Evolutionary conservation across 257 asterid species (phyloP).

Genomic region (Asclepias syriaca): DNA sequence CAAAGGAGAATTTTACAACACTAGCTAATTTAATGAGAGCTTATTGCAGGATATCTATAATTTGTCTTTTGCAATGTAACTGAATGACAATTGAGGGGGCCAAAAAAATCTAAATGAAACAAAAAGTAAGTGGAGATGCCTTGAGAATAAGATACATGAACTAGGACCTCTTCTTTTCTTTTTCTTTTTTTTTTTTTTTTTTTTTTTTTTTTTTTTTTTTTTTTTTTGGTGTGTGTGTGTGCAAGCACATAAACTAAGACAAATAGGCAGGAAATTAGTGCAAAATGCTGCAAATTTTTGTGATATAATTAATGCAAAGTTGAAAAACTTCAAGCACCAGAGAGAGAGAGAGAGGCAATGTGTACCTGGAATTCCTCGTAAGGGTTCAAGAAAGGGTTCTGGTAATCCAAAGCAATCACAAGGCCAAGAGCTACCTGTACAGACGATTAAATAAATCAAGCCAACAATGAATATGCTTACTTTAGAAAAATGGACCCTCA

Average conservation of each 20-base stretch:
- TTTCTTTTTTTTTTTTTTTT: too few relatives aligned
- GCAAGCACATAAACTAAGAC: too few relatives aligned
- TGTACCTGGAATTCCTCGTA: constrained; percentile 96
- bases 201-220: too few relatives aligned
- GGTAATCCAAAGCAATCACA: constrained; percentile 84
- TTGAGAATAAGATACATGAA: not conserved
- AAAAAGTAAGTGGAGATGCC: not conserved
- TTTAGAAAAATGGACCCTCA: too few relatives aligned
- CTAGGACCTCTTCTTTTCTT: not conserved
- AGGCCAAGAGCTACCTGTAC: constrained; percentile 79
- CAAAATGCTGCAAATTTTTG: not conserved
- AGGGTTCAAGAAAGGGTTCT: constrained; percentile 82
- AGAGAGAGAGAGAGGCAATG: constrained; percentile 17
- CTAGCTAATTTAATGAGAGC: not conserved
- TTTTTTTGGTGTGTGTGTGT: too few relatives aligned
- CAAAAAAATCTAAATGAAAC: not conserved
- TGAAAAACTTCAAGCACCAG: not conserved
- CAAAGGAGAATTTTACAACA: not conserved
- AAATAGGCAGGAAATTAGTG: not conserved
- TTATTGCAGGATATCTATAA: too few relatives aligned
- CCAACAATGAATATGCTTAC: not conserved
- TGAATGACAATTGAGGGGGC: not conserved
- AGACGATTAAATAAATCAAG: not conserved
- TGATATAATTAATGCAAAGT: not conserved
- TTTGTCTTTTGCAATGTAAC: not conserved